Evolutionary conservation across 768 basidiomycete genomes (phyloP), one percentile per base, ranked within the genome.

Genomic region (Cystobasidium tubakii): DNA sequence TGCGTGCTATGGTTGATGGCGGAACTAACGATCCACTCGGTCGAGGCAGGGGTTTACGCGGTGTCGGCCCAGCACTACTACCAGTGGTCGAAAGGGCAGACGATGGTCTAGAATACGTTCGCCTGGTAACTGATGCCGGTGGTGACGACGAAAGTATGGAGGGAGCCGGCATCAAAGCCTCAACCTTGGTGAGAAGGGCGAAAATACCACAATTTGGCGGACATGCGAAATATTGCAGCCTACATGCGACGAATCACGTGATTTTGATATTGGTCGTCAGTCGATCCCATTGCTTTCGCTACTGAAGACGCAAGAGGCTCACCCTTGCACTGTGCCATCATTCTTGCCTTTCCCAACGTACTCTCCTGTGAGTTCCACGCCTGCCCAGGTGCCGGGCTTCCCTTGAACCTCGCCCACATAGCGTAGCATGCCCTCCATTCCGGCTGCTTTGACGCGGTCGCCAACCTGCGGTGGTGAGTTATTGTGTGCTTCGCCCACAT

Each of bases 291-390:
- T 42, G 42, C 42, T 7, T 42, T 42, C 42, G 15, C n/a, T 62
- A 67, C 23, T 53, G 76, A 50, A 75, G 66, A 74, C 75, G 36
- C 17, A 57, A 55, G 23, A 27, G 25, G 85, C 91, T 84, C 80
- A 96, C 94, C 91, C 91, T 75, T 84, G 85, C 3, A 95, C 93
- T 55, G 87, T 86, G 39, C 95, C 95, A 78, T 97, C 87, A 78
- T 99, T 99, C 83, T 98, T 99, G 0, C 95, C 95, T 81, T 90
- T 90, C 23, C 95, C 93, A 21, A 85, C 81, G 79, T 92, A 95
- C 6, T 90, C 90, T 42, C 88, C 89, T 77, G 86, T 83, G 25
- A 99, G 84, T 81, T 97, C 91, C 25, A 99, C 91, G 17, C 95
- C 95, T 19, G 91, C 95, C 90, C 91, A 99, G 6, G 88, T 82